phyloP scores from a whole-genome alignment of 768 basidiomycete genomes.

The Neoboletus magnificus region DNA sequence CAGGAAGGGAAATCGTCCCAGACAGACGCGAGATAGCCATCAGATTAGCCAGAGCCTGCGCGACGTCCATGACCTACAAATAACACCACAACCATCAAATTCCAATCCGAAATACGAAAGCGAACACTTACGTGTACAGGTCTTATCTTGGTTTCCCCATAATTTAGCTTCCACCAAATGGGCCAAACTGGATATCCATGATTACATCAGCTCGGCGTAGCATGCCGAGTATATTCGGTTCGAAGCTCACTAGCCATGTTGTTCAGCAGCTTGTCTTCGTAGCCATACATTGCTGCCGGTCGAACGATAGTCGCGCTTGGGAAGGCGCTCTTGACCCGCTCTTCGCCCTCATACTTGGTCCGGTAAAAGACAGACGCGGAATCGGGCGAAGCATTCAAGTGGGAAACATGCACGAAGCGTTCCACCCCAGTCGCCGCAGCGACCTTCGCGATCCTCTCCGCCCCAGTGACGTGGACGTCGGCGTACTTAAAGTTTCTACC shows the following conservation, averaged over 20 bases:
- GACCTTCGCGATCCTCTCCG: constrained; percentile 82
- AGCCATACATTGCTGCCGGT: constrained; percentile 85
- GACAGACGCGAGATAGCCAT: constrained; percentile 58
- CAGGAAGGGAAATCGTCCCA: constrained; percentile 78
- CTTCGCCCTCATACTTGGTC: constrained; percentile 88
- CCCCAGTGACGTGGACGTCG: constrained; percentile 79
- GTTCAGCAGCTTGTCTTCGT: constrained; percentile 91
- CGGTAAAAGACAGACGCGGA: constrained; percentile 84
- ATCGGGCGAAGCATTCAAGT: constrained; percentile 80
- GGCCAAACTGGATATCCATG: constrained; percentile 58
- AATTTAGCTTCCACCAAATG: constrained; percentile 92
- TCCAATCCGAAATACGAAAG: constrained; percentile 16
- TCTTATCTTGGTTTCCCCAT: constrained; percentile 79
- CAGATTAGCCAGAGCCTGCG: constrained; percentile 83
- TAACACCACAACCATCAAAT: constrained; percentile 12
- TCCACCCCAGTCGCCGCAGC: constrained; percentile 74
- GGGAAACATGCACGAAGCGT: constrained; percentile 91
- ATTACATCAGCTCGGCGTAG: constrained; percentile 13
- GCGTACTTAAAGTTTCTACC: constrained; percentile 82
- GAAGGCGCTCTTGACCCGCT: constrained; percentile 78
- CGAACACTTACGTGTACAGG: constrained; percentile 78
- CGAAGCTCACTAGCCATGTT: constrained; percentile 78
- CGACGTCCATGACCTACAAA: constrained; percentile 84
- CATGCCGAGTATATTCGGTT: neutral
- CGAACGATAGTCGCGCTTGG: constrained; percentile 84